Base-by-base conservation (phyloP, 495 filamentous ascomycete genomes). In the Sporormia fimetaria region DNA sequence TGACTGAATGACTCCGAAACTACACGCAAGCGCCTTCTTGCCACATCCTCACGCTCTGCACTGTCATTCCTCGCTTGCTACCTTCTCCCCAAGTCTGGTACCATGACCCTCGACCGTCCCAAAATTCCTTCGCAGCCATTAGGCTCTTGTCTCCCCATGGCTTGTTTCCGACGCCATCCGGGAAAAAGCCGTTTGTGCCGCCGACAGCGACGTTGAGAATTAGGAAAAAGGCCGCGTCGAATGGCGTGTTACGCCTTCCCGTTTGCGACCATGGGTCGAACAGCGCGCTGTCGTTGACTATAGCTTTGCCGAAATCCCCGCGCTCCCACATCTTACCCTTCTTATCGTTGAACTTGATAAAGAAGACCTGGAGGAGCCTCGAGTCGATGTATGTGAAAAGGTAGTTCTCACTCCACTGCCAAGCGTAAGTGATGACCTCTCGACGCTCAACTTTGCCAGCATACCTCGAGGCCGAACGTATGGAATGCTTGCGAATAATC, bases 351-450 rank as follows among this genome's bases (percentile, higher is more conserved):
- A 54, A 49, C 42, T 54, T 54, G 24, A 54, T 41, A 29, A 46
- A 54, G 38, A 54, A 50, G 32, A 54, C 51, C 50, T 54, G 51
- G 42, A 56, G 26, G 2, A 57, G 44, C 16, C 54, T 30, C 2
- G 40, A 51, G 35, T 57, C 54, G 21, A 57, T 51, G 22, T 57
- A 57, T 11, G 47, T 57, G 42, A 54, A 57, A 6, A 57, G 38
- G 26, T 57, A 57, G 21, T 54, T 42, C 30, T 54, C 40, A 21
- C 40, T 51, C 55, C 55, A 57, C 44, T 42, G 26, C 7, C 7
- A 41, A 9, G n/a, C 21, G 36, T 47, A 21, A 47, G 37, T 16
- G 4, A 4, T 3, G 9, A 29, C 12, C 28, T 18, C 11, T 4
- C 24, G n/a, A 7, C 6, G 12, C n/a, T 4, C 4, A 8, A 7